Evolutionary conservation across 805 yeast genomes (phyloP).

Genomic region (Metschnikowia colocasiae): DNA sequence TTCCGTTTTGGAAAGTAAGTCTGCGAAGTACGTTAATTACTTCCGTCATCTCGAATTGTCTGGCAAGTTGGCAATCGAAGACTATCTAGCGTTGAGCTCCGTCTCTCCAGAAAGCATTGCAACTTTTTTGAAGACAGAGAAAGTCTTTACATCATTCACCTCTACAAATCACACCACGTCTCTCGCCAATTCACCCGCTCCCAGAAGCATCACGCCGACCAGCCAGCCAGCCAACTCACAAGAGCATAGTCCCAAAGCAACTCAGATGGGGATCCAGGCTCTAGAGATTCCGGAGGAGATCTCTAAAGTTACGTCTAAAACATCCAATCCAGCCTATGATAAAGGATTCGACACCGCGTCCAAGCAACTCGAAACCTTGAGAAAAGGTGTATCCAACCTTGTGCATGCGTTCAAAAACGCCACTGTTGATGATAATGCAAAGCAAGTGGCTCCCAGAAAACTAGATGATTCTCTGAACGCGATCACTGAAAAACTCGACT

Average conservation of each 20-base stretch:
- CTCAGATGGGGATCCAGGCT: conserved; percentile 2
- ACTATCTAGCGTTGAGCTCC: conserved; percentile 19
- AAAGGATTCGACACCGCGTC: conserved; percentile 35
- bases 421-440: not conserved
- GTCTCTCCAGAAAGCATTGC: conserved; percentile 1
- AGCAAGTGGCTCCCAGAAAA: not conserved
- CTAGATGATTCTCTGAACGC: conserved; percentile 37
- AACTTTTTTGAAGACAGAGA: conserved; percentile 10
- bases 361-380: conserved; percentile 25
- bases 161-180: not conserved
- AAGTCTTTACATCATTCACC: conserved; percentile 8
- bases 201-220: too few relatives aligned
- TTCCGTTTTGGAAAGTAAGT: conserved; percentile 47
- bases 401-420: conserved; percentile 4
- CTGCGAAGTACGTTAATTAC: conserved; percentile 42
- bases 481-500: conserved; percentile 29
- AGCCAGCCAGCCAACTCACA: not conserved
- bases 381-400: conserved; percentile 10
- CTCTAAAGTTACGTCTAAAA: not conserved
- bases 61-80: conserved; percentile 34
- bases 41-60: conserved; percentile 35
- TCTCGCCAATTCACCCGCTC: not conserved
- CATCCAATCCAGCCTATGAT: conserved; percentile 27
- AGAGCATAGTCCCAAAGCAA: not conserved
- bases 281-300: conserved; percentile 3